Evolutionary conservation across 2,329 filamentous ascomycete species (phyloP).

Genomic region (Fusarium avenaceum): DNA sequence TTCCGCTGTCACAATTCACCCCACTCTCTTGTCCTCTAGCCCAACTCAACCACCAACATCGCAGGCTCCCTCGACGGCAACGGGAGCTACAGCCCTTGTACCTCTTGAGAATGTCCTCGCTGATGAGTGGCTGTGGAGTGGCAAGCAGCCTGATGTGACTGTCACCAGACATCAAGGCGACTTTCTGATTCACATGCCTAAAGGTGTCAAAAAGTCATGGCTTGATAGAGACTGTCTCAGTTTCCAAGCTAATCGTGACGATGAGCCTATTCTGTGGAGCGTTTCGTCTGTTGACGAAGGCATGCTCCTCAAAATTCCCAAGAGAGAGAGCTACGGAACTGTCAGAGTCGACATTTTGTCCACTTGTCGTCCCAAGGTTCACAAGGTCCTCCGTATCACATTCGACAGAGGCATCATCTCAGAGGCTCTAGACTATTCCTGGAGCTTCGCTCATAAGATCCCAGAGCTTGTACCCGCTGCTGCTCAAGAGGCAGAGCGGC

Average conservation of each 20-base stretch:
- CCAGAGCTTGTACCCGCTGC: slow-evolving; percentile 57
- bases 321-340: slow-evolving; percentile 68
- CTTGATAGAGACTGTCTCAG: slow-evolving; percentile 68
- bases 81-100: slow-evolving; percentile 48
- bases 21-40: slow-evolving; percentile 42
- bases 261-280: slow-evolving; percentile 62
- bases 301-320: slow-evolving; percentile 65
- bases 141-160: slow-evolving; percentile 52
- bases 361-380: slow-evolving; percentile 70
- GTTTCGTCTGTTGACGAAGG: slow-evolving; percentile 64
- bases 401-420: slow-evolving; percentile 66
- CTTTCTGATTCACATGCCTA: slow-evolving; percentile 67
- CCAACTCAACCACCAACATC: slow-evolving; percentile 33
- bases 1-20: slow-evolving; percentile 45
- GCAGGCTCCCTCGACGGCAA: slow-evolving; percentile 28
- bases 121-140: slow-evolving; percentile 54
- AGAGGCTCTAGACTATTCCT: slow-evolving; percentile 61
- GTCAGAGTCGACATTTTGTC: slow-evolving; percentile 71
- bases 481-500: slow-evolving; percentile 56
- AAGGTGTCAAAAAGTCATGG: slow-evolving; percentile 65
- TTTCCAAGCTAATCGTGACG: slow-evolving; percentile 66
- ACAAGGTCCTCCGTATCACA: slow-evolving; percentile 71
- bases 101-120: slow-evolving; percentile 49
- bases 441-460: slow-evolving; percentile 59
- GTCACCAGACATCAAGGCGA: slow-evolving; percentile 59